Conservation (phyloP, 257 asterid species). For the Echites panduratus region DNA sequence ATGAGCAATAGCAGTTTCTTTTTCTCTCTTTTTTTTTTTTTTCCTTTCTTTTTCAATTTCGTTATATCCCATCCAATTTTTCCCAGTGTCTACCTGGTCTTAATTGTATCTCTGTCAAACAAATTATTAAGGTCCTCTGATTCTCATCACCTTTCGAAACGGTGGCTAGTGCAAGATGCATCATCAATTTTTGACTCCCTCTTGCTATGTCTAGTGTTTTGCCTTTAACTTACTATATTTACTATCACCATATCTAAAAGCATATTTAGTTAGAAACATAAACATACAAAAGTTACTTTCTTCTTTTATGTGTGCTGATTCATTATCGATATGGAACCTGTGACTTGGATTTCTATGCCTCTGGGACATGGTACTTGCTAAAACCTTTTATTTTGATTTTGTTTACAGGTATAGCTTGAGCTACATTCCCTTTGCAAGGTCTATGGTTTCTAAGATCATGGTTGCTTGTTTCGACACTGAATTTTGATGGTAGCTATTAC, state of each 20-base stretch:
- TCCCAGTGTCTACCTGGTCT: too few species aligned
- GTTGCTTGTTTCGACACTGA: constrained; percentile 91
- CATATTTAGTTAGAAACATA: background rate
- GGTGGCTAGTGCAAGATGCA: too few species aligned
- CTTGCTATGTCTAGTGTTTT: background rate
- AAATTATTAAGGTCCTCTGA: too few species aligned
- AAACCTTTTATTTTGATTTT: constrained; percentile 9
- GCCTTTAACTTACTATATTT: background rate
- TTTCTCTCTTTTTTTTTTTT: too few species aligned
- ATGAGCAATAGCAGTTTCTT: background rate
- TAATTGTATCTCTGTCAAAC: too few species aligned
- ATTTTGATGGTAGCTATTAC: constrained; percentile 37
- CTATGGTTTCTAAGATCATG: constrained; percentile 90
- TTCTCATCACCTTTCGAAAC: too few species aligned
- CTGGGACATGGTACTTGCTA: background rate
- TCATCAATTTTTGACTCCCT: too few species aligned
- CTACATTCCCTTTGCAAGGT: constrained; percentile 92
- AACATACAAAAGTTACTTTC: background rate
- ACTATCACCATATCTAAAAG: background rate
- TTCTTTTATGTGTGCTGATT: background rate
- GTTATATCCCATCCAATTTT: background rate
- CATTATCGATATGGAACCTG: background rate
- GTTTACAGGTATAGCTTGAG: constrained; percentile 93
- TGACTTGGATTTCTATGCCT: background rate
- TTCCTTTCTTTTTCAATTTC: background rate